A percentile compares a stretch with the other conserved stretches of the same genome.
Conservation (phyloP, 176 grass and related monocot species). For the Musa acuminata region DNA sequence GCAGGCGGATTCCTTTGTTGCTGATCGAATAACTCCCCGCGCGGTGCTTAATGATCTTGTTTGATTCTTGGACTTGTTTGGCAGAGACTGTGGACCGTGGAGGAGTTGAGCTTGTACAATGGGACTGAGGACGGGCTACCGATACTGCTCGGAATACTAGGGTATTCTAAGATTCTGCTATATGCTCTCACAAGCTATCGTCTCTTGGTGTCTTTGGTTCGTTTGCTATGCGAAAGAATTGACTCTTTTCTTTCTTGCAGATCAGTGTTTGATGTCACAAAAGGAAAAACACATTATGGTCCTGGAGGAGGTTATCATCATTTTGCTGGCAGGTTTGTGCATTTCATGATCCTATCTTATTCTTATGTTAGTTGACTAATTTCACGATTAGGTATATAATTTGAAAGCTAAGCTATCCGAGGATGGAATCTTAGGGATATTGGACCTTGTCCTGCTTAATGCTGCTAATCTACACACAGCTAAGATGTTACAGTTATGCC, state of each 20-base stretch:
- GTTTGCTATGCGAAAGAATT: neutral
- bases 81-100: conserved; percentile 61
- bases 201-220: neutral
- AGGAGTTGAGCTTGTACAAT: conserved; percentile 64
- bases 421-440: too few species aligned
- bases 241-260: conserved; percentile 27
- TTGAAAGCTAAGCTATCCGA: too few species aligned
- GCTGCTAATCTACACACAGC: too few species aligned
- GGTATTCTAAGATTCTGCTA: conserved; percentile 32
- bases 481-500: neutral
- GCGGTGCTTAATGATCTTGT: neutral
- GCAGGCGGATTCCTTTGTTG: too few species aligned
- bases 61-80: conserved; percentile 12
- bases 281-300: conserved; percentile 88
- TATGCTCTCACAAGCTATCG: neutral
- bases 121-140: conserved; percentile 58
- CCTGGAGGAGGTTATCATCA: conserved; percentile 92
- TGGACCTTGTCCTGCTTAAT: too few species aligned
- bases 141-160: conserved; percentile 71
- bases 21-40: neutral
- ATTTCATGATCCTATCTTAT: neutral
- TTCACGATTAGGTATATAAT: neutral
- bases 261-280: conserved; percentile 86
- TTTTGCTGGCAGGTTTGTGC: conserved; percentile 73
- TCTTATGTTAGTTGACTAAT: neutral